Evolutionary conservation across 176 grass and related monocot genomes (phyloP), one percentile per base, ranked within the genome.

Genomic region (Oryza officinalis): DNA sequence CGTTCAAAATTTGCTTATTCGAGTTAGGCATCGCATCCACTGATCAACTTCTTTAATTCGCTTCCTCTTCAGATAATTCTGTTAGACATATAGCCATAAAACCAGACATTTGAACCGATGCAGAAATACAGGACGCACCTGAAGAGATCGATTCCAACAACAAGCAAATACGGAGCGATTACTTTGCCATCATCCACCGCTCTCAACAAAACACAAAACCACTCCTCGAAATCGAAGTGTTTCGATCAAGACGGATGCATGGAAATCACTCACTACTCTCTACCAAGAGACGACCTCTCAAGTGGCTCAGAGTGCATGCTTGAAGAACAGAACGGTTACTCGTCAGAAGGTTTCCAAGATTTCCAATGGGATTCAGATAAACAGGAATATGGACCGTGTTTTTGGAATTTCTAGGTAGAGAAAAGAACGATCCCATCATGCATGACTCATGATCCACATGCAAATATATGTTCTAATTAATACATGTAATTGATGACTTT

Each of bases 71-170:
- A 10, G 40, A 1, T 18, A 20, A 57, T 57, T 22, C 50, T 5
- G 6, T 54, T 20, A 47, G 5, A 35, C 33, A 35, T 35, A 35
- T 14, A 45, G 8, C 46, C 17, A n/a, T 20, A 27, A n/a, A 50
- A 66, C 32, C 61, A 40, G 20, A 57, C n/a, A 27, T 44, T 10
- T 20, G 9, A 31, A 46, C n/a, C 12, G 1, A 72, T 85, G 49
- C 67, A 85, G 87, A 85, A 85, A 80, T 89, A 80, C 59, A 85
- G 81, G 59, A 38, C 57, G 27, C 82, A 76, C 33, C 6, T 27
- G 26, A 85, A 45, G 52, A 89, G 60, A 28, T 80, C 44, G 12
- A 85, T 25, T 54, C 50, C 63, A 18, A 15, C 47, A 23, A 52
- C 57, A 17, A 25, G 7, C 22, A 89, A 72, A 23, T 41, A 59